Conservation (phyloP, 192 early-diverging fungal species). For the Diversispora eburnea region DNA sequence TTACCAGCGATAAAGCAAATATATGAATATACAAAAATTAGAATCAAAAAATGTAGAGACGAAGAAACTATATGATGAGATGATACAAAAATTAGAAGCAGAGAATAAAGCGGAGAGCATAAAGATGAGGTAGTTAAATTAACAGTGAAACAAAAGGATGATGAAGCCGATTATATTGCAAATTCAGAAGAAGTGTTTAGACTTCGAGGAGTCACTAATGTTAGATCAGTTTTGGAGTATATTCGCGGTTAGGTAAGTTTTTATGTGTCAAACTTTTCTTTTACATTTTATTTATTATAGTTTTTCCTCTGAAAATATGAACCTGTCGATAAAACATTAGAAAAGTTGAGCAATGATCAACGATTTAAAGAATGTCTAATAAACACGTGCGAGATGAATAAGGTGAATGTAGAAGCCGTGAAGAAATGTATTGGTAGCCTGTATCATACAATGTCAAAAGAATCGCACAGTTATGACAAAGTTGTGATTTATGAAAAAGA, state of each 20-base stretch:
- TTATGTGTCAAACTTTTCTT: not conserved
- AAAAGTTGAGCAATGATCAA: not conserved
- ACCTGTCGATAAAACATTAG: slow-evolving; percentile 5
- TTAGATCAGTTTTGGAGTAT: not conserved
- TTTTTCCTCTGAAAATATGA: not conserved
- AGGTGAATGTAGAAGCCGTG: not conserved
- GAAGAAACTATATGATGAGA: no score
- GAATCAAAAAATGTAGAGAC: no score
- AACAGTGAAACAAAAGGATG: no score
- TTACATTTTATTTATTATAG: slow-evolving; percentile 2
- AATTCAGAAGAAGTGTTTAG: not conserved
- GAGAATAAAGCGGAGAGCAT: no score
- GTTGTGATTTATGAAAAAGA: not conserved
- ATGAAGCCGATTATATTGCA: no score
- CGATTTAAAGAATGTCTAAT: not conserved
- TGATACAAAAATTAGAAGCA: no score
- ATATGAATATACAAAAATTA: no score
- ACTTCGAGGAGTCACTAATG: not conserved
- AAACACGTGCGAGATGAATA: not conserved
- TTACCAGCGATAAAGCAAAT: no score
- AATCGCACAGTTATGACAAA: not conserved
- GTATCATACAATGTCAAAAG: not conserved
- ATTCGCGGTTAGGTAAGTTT: not conserved
- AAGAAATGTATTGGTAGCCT: not conserved
- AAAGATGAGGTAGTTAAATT: no score